Evolutionary conservation across 1,139 yeast species (phyloP), one percentile per base, ranked within the genome.

Genomic region (Geotrichum australiense): DNA sequence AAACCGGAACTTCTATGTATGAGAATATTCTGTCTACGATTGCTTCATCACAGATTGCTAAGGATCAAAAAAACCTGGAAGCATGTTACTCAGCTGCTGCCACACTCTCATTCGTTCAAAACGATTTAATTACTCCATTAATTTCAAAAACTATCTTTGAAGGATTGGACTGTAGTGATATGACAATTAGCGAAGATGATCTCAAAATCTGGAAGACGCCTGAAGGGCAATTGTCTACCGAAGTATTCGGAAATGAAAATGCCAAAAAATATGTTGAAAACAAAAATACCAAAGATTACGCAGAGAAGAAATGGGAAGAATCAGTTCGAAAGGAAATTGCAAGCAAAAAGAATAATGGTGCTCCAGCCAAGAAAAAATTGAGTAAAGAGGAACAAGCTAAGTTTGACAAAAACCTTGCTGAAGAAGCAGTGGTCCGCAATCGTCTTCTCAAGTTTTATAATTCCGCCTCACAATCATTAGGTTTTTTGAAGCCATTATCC

Each of bases 241-340:
- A 84, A 53, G 78, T 83, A 2, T 64, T 83, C 39, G 67, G 66
- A 19, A 56, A 65, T 12, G 47, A 37, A 8, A 39, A 35, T 11
- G 26, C 44, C 14, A 47, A 45, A 28, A 44, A 42, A 19, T 60
- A 61, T 28, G 60, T 60, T 10, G 66, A 68, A 37, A 66, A 70
- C 53, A 84, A 82, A 55, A 84, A 84, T 56, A 64, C 82, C 3
- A 85, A 78, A 56, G 96, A 87, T 54, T 85, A 84, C 56, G 94
- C 84, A 53, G 83, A 87, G 12, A 69, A 75, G 49, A 79, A 84
- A 56, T 91, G 98, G 97, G 98, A 91, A 59, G 89, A 81, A 54
- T 74, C 74, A 40, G 73, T 91, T 36, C 76, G 89, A 53, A 77
- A 77, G 50, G 91, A 85, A 56, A 69, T 86, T 44, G 80, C 81